Base-by-base conservation (phyloP, 1,284 basidiomycete species). In the Chiua sp. region DNA sequence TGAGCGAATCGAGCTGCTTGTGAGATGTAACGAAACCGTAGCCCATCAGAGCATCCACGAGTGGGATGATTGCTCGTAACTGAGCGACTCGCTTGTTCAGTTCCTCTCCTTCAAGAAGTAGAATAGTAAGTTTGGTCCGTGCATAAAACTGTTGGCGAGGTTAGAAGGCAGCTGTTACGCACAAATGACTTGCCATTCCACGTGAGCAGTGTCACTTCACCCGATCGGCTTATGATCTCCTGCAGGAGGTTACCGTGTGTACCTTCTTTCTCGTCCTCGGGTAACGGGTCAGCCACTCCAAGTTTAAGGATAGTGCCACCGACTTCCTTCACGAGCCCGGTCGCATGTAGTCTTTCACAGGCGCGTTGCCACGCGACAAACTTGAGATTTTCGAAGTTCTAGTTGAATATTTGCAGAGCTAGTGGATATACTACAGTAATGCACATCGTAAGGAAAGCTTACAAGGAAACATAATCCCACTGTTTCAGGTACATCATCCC, bases 211-310 rank as follows among this genome's bases (percentile, higher is more conserved):
- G 56, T 57, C 6, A 37, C 44, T 7, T 56, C 65, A 13, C 42
- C 32, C 16, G 49, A 42, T 4, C 61, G 55, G 22, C 51, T 32
- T 13, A 68, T 42, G 3, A 50, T 52, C 32, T 65, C 64, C 11
- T 67, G 57, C 51, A 66, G 23, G 32, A 69, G 53, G 1, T 42
- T 47, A 5, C 67, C 61, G 5, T 68, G 65, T 2, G 67, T 65
- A 22, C 15, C 10, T 3, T 64, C 46, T 11, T 30, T 26, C 8
- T 67, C 52, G 13, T 68, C 20, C 20, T n/a, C 42, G 4, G 42
- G 42, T 44, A 44, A 22, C 22, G 42, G 7, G n/a, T 3, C 22
- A 4, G 10, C 12, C 42, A 22, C 22, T n/a, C n/a, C n/a, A n/a
- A n/a, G n/a, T n/a, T 44, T 44, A n/a, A 44, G n/a, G 12, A 44